Base-by-base conservation (phyloP, 1,139 yeast genomes). In the Candida sanyaensis region DNA sequence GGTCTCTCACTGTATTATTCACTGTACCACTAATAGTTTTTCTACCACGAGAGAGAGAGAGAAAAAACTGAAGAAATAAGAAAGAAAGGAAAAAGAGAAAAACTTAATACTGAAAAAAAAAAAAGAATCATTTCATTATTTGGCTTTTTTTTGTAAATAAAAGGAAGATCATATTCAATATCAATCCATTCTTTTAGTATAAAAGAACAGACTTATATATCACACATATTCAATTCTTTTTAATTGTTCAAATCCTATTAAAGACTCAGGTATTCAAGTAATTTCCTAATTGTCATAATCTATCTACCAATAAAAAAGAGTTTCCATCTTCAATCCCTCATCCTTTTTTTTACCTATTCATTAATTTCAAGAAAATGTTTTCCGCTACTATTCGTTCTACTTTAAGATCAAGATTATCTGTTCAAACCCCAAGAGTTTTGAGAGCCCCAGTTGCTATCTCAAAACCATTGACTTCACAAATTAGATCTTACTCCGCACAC, bases 401-500 rank as follows among this genome's bases (percentile, higher is more conserved):
- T 58, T 66, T 78, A 58, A 80, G 80, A 73, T 70, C 77, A 49
- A 72, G 75, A 62, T 61, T 57, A 47, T 61, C 58, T 36, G 58
- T 61, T 48, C 63, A 66, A 42, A 55, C 59, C 45, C 68, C 70
- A 53, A 66, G 68, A 60, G 55, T 50, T 32, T 41, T 54, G 10
- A 45, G 44, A 34, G 47, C 43, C 23, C 42, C 61, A 50, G 54
- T 62, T 37, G 48, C 62, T 47, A 55, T 61, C 41, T 57, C 60
- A 43, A 58, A 48, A 47, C 44, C 50, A 29, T 44, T 39, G 37
- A 40, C 48, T 30, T 46, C 49, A 26, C 49, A 62, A 47, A 48
- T 78, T 54, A 85, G 96, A 78, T 73, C 73, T 63, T 89, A 86
- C 79, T 85, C 96, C 21, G 86, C 38, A 24, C 89, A 84, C 66